Percentiles rank a stretch among this genome's conserved stretches.
Conservation (phyloP, 164 flowering plant genomes). For the Annona squamosa region DNA sequence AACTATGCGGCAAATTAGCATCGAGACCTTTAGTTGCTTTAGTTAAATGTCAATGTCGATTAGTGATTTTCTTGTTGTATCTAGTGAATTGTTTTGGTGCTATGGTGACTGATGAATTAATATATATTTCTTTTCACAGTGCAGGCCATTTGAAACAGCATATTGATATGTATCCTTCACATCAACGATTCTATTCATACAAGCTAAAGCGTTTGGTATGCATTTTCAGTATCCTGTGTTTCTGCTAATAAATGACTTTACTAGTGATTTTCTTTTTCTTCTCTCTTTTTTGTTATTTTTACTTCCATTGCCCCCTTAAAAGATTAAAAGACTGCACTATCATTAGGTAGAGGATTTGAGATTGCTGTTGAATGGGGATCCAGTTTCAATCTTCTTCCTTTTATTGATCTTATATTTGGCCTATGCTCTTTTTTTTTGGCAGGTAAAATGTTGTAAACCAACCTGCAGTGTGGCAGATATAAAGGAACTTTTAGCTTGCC, state of each 20-base stretch:
- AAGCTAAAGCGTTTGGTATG: slow-evolving; percentile 82
- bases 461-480: slow-evolving; percentile 73
- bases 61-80: slow-evolving; percentile 1
- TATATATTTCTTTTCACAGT: slow-evolving; percentile 32
- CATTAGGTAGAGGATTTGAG: not conserved
- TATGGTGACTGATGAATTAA: slow-evolving; percentile 1
- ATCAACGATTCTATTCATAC: slow-evolving; percentile 60
- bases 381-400: not conserved
- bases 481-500: slow-evolving; percentile 80
- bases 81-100: not conserved
- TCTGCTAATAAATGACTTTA: not conserved
- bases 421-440: not conserved
- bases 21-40: not conserved
- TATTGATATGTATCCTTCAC: slow-evolving; percentile 47
- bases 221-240: not conserved
- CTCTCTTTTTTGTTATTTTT: too few species aligned
- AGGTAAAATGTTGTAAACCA: slow-evolving; percentile 93
- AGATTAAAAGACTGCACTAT: not conserved
- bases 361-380: not conserved
- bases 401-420: not conserved
- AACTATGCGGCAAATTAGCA: not conserved
- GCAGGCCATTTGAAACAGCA: slow-evolving; percentile 83
- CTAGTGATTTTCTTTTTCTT: not conserved
- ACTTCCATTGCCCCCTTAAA: too few species aligned
- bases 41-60: not conserved